These are phyloP conservation scores for Porpolomopsis calyptriformis DNA, from an alignment of 768 basidiomycete species.

Conservation along the genomic window DNA sequence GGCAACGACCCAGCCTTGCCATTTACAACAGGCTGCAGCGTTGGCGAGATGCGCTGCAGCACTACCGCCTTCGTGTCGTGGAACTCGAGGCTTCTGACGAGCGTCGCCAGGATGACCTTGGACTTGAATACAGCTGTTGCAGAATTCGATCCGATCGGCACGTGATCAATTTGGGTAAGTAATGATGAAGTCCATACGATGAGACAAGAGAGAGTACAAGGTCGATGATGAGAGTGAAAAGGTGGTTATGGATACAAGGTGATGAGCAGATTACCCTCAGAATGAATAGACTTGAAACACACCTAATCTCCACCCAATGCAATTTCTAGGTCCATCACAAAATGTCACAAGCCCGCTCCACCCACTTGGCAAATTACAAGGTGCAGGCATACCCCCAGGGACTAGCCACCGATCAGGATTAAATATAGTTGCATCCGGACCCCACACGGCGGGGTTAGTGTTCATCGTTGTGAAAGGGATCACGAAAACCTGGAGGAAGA, in stretches of 20 bases:
- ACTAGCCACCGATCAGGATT: constrained; percentile 31
- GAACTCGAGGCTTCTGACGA: constrained; percentile 28
- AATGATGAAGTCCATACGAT: not conserved
- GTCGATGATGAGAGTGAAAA: not conserved
- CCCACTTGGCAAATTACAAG: constrained; percentile 23
- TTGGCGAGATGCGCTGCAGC: constrained; percentile 23
- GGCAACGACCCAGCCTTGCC: constrained; percentile 16
- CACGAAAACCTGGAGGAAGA: constrained; percentile 19
- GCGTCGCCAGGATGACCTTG: constrained; percentile 29
- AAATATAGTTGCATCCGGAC: constrained; percentile 24
- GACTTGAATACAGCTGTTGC: constrained; percentile 26
- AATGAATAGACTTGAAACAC: constrained; percentile 4
- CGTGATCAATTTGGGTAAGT: not conserved
- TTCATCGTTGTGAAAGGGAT: constrained; percentile 27
- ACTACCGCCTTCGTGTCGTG: constrained; percentile 24
- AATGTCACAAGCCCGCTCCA: constrained; percentile 30
- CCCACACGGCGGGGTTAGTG: constrained; percentile 26
- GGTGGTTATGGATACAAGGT: not conserved
- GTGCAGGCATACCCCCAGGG: constrained; percentile 20
- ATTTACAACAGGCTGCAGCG: constrained; percentile 25
- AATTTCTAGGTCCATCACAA: constrained; percentile 32
- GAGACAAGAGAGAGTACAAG: not conserved
- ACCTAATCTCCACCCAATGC: constrained; percentile 31
- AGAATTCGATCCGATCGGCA: not conserved
- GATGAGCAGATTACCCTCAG: not conserved